Base-by-base conservation (phyloP, 768 basidiomycete species). In the Podaxis mareebaensis region DNA sequence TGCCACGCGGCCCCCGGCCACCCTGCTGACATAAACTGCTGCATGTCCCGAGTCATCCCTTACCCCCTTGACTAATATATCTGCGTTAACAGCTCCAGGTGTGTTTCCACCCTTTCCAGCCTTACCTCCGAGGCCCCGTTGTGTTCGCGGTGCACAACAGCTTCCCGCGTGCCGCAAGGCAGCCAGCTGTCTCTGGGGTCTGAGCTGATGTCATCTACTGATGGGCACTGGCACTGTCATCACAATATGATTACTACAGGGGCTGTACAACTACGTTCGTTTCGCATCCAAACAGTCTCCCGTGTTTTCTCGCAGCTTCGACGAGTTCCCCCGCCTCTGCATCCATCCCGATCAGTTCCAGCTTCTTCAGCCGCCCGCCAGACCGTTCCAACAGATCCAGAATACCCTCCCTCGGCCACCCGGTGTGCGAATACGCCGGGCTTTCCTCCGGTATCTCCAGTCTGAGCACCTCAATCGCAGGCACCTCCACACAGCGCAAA, bases 391-490 rank as follows among this genome's bases (percentile, higher is more conserved):
- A 66, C 20, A 73, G 64, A 1, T 69, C 66, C 38, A 64, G 42
- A 20, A 68, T 64, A 11, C 57, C 46, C 11, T 36, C 39, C 39
- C 64, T 66, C 15, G 72, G 72, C 68, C 69, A 71, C 30, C 64
- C 64, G 24, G 61, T 65, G 10, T 67, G 53, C 13, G 67, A 69
- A 24, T 64, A 70, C 13, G 60, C 66, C 4, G 70, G 70, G 30
- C 69, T 69, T 40, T 70, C 69, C 26, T 65, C 63, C 3, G 72
- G 67, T 12, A 73, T 63, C 38, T 66, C 64, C 48, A 73, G 67
- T 0, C 60, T 60, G 6, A 73, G 57, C 22, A 67, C 57, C 26
- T 61, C 52, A 2, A 73, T 60, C 13, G 67, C 67, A 15, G 71
- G 72, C 3, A 70, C 56, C 51, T 66, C 61, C 39, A 73, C 58